These are phyloP conservation scores for Geotrichum bryndzae DNA, from an alignment of 1,139 yeast genomes.

Conservation along the genomic window DNA sequence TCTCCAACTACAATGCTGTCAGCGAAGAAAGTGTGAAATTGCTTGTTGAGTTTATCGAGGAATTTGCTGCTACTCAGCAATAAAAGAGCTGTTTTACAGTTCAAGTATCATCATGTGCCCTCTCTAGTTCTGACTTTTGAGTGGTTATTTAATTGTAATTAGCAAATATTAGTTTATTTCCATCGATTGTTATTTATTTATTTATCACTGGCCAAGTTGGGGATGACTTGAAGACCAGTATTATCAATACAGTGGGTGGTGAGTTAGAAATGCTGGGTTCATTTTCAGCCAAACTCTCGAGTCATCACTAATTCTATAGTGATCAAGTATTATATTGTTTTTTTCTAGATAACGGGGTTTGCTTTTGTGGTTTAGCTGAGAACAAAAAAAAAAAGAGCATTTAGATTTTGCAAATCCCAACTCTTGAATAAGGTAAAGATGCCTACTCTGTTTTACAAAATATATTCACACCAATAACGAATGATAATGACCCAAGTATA, in stretches of 20 bases:
- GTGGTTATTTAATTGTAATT: background rate
- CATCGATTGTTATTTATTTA: background rate
- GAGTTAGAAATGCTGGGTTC: no score
- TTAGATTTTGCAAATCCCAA: no score
- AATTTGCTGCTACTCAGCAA: conserved; percentile 45
- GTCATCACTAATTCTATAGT: no score
- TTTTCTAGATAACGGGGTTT: no score
- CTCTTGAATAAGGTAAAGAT: no score
- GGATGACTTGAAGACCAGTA: background rate
- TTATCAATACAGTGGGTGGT: background rate
- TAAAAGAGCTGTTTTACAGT: background rate
- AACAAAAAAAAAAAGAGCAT: no score
- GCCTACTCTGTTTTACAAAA: no score
- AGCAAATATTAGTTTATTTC: background rate
- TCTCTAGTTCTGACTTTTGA: background rate
- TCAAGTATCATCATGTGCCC: background rate
- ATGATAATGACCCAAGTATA: no score
- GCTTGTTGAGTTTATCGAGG: conserved; percentile 53
- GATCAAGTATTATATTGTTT: no score
- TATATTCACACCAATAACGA: no score
- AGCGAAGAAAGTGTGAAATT: conserved; percentile 54
- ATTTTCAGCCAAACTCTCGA: no score
- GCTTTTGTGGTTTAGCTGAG: no score
- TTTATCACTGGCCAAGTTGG: background rate
- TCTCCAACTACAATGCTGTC: conserved; percentile 83